Evolutionary conservation across 2,329 filamentous ascomycete genomes (phyloP), one percentile per base, ranked within the genome.

Genomic region (Epichloe sibirici): DNA sequence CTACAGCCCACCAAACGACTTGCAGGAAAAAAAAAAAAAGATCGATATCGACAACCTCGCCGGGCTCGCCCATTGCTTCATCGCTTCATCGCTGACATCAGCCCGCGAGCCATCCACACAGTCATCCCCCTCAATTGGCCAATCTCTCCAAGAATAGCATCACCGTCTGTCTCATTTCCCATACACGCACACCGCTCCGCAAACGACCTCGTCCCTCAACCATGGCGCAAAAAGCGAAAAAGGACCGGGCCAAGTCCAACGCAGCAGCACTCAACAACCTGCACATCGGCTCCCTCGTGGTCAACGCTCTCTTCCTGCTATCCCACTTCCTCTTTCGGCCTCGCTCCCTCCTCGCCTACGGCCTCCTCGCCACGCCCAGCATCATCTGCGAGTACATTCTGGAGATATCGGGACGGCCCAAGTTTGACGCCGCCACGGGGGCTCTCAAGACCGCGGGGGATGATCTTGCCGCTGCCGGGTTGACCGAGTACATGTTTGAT

Each of bases 401-500:
- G 56, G 93, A 98, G 69, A 78, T 79, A 46, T 82, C 90, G 7
- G 89, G 88, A 12, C 86, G 91, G 9, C 93, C 93, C 25, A 83
- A 75, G 55, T 87, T 84, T 65, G 80, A 82, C 58, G 66, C 82
- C 23, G 71, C 72, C 28, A 83, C 81, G 47, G 77, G 75, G 13
- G 76, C 83, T n/a, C 74, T 97, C 56, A 83, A 81, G 65, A 81
- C 78, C 35, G 75, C 88, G 0, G 91, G 44, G 90, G 97, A 66
- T n/a, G 93, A 98, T 67, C 79, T 98, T 49, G 82, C 86, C 51
- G 88, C 89, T 9, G 79, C 85, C 37, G 93, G 93, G 4, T 72
- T 98, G 73, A 97, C 91, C 11, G 93, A 96, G 71, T 97, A 94
- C 74, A 88, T 97, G 86, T 98, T 95, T 78, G 93, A 98, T 71